Evolutionary conservation across 148 eudicot species (phyloP), one percentile per base, ranked within the genome.

Genomic region (Heliosperma pusillum): DNA sequence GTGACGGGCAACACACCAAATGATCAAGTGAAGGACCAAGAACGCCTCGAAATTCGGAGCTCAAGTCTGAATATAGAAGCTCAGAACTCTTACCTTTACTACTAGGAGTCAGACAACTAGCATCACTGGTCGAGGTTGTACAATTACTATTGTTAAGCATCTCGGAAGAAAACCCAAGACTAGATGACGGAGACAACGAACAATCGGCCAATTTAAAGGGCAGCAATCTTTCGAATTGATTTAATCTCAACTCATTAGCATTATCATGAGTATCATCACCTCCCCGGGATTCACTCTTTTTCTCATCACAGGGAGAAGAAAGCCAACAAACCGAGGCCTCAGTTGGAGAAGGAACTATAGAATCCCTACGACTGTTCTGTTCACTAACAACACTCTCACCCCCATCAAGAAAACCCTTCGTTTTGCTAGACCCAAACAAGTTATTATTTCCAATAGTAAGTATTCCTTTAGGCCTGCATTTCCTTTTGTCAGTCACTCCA

Each of bases 261-360:
- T 15, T 66, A 62, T 67, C 62, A 36, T 27, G 55, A 50, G 55
- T 65, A 42, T 40, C 44, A 17, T 73, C 80, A 75, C 74, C 55
- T 24, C 66, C 70, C 15, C 53, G 64, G 26, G 68, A 55, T 21
- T 56, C 78, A 15, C 65, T 66, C 42, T 1, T 69, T 62, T 78
- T 80, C 76, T 85, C 87, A 72, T 81, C 82, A 70, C 80, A 78
- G 42, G 93, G 90, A 65, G 97, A 88, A 27, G 77, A 79, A 27
- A 76, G 74, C 96, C 96, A 93, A 6, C 78, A 82, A 77, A 93
- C 75, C 3, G 90, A 90, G 74, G 97, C 97, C 77, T 86, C 89
- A 64, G 57, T 76, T 3, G 88, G 97, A 65, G 79, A 76, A 25
- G 96, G 91, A 74, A 86, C 79, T 12, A 83, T 57, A 45, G 88